Evolutionary conservation across 1,284 basidiomycete species (phyloP).

Genomic region (Irpex sp.): DNA sequence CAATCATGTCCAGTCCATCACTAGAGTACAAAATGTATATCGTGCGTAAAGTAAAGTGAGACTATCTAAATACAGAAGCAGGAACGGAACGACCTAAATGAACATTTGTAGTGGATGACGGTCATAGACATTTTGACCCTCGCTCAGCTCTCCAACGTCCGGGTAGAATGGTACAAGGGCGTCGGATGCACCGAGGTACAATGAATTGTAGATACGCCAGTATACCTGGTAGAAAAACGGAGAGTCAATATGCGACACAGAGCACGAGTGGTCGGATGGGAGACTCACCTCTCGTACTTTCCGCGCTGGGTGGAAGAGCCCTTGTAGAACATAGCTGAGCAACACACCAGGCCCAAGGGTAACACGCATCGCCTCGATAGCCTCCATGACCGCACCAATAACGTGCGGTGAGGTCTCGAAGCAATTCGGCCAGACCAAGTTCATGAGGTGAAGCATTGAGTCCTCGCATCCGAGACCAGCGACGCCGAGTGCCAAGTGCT

Average conservation of each 20-base stretch:
- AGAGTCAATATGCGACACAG: not conserved
- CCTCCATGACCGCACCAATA: constrained; percentile 95
- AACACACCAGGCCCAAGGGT: constrained; percentile 93
- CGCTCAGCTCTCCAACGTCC: constrained; percentile 81
- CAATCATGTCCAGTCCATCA: not conserved
- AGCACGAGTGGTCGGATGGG: not conserved
- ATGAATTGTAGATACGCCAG: constrained; percentile 90
- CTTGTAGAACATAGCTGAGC: constrained; percentile 88
- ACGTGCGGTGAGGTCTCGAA: constrained; percentile 99
- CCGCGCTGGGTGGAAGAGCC: constrained; percentile 92
- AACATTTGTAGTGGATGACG: constrained; percentile 83
- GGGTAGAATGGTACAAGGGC: constrained; percentile 95
- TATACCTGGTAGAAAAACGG: constrained; percentile 43
- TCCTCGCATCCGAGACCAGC: constrained; percentile 98
- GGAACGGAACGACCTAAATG: constrained; percentile 40
- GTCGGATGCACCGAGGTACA: constrained; percentile 87
- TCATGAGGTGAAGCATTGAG: constrained; percentile 96
- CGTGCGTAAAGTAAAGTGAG: not conserved
- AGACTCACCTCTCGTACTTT: constrained; percentile 86
- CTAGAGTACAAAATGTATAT: not conserved
- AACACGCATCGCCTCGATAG: constrained; percentile 95
- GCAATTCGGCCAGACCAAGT: constrained; percentile 98
- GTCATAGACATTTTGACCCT: constrained; percentile 87
- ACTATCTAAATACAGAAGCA: constrained; percentile 1
- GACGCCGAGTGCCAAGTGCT: constrained; percentile 95